Conservation (phyloP, 129 eudicot genomes). For the Flaveria trinervia region DNA sequence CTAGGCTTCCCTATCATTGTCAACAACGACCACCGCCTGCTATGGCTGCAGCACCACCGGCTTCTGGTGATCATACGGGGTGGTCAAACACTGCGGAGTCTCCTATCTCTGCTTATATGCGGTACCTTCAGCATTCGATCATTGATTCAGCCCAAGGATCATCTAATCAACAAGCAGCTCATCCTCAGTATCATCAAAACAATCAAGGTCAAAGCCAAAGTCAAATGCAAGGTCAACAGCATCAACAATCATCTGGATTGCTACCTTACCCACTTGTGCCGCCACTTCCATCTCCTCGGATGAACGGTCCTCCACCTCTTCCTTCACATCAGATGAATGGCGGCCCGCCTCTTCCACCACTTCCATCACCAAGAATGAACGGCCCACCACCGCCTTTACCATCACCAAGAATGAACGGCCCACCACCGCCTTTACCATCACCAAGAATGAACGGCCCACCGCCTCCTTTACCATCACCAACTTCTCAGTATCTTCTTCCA, state of each 20-base stretch:
- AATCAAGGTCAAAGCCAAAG: constrained; percentile 50
- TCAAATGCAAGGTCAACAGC: constrained; percentile 47
- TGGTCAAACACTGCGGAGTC: constrained; percentile 68
- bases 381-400: no score
- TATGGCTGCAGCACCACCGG: constrained; percentile 24
- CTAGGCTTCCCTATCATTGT: constrained; percentile 31
- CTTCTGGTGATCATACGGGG: constrained; percentile 44
- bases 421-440: constrained; percentile 66
- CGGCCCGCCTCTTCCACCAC: constrained; percentile 46
- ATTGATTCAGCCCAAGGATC: constrained; percentile 52
- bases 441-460: constrained; percentile 64
- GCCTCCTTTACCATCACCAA: constrained; percentile 73
- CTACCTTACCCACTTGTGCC: constrained; percentile 57
- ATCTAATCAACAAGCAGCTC: constrained; percentile 16
- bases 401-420: constrained; percentile 51
- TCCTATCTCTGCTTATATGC: constrained; percentile 86
- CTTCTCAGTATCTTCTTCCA: constrained; percentile 73
- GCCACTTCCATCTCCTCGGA: constrained; percentile 54
- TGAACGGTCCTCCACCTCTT: constrained; percentile 53
- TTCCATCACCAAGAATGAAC: constrained; percentile 38
- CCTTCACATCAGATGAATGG: constrained; percentile 55
- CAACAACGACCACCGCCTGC: constrained; percentile 35
- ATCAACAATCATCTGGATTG: constrained; percentile 47
- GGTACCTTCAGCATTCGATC: constrained; percentile 80
- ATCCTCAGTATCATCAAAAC: constrained; percentile 27